phyloP scores from a whole-genome alignment of 1,284 basidiomycete genomes.

The Sutorius eximius region DNA sequence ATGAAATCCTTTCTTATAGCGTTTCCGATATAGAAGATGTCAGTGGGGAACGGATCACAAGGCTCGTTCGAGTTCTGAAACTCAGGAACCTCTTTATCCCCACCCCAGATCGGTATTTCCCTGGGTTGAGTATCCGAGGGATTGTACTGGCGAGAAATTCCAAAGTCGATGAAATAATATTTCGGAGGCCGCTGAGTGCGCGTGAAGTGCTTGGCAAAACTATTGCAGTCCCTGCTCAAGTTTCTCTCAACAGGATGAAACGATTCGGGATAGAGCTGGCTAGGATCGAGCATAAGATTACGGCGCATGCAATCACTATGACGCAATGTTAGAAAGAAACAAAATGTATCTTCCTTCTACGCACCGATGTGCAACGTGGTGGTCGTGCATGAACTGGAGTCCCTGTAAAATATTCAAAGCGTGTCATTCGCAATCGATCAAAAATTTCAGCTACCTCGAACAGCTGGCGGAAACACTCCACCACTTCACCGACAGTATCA shows the following conservation, averaged over 20 bases:
- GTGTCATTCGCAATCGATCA: too few relatives aligned
- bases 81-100: slow-evolving; percentile 12
- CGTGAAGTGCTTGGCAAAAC: slow-evolving; percentile 5
- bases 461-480: slow-evolving; percentile 36
- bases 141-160: background rate
- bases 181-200: slow-evolving; percentile 20
- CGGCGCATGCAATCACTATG: slow-evolving; percentile 39
- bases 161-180: too few relatives aligned
- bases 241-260: slow-evolving; percentile 6
- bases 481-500: slow-evolving; percentile 35
- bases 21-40: slow-evolving; percentile 27
- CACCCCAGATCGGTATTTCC: too few relatives aligned
- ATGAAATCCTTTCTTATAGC: slow-evolving; percentile 9
- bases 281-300: slow-evolving; percentile 43
- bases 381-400: slow-evolving; percentile 19
- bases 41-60: slow-evolving; percentile 9
- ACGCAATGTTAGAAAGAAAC: too few relatives aligned
- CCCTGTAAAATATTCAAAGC: slow-evolving; percentile 9
- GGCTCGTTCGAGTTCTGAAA: slow-evolving; percentile 15
- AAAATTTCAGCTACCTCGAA: slow-evolving; percentile 43
- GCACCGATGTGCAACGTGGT: slow-evolving; percentile 14
- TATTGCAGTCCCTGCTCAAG: slow-evolving; percentile 3
- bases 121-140: background rate
- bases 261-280: slow-evolving; percentile 22
- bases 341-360: too few relatives aligned